Conservation (phyloP, 1,284 basidiomycete species). For the Golubevia pallescens region DNA sequence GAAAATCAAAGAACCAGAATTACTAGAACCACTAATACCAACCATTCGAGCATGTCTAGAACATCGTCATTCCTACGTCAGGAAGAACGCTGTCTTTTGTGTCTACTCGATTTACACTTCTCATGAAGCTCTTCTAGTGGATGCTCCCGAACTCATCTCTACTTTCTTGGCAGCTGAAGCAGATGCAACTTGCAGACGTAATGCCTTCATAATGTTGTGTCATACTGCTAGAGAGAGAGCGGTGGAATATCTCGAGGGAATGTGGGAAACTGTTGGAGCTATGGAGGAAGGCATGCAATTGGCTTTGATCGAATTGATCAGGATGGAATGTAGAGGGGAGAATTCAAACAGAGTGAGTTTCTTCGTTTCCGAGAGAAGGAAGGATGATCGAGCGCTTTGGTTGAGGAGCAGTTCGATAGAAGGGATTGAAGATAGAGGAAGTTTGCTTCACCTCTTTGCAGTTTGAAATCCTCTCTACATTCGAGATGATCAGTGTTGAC, state of each 20-base stretch:
- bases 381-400: too few species aligned
- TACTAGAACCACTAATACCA: slow-evolving; percentile 93
- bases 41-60: slow-evolving; percentile 92
- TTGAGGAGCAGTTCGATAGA: too few species aligned
- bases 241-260: slow-evolving; percentile 1
- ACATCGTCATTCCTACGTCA: slow-evolving; percentile 96
- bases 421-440: too few species aligned
- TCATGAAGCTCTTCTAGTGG: slow-evolving; percentile 92
- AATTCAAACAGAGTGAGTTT: slow-evolving; percentile 27
- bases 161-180: slow-evolving; percentile 79
- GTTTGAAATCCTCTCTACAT: too few species aligned
- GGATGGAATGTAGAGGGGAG: slow-evolving; percentile 52
- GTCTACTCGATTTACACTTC: slow-evolving; percentile 91
- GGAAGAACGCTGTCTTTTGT: slow-evolving; percentile 98
- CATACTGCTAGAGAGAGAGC: too few species aligned
- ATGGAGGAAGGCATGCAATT: slow-evolving; percentile 64
- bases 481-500: too few species aligned
- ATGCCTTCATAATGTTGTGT: too few species aligned
- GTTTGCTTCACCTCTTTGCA: too few species aligned
- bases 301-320: slow-evolving; percentile 61
- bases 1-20: slow-evolving; percentile 91
- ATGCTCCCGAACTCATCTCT: slow-evolving; percentile 93
- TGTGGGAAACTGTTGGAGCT: slow-evolving; percentile 38
- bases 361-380: too few species aligned
- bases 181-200: too few species aligned